Base-by-base conservation (phyloP, 2,329 filamentous ascomycete genomes). In the Sclerotinia trifoliorum region DNA sequence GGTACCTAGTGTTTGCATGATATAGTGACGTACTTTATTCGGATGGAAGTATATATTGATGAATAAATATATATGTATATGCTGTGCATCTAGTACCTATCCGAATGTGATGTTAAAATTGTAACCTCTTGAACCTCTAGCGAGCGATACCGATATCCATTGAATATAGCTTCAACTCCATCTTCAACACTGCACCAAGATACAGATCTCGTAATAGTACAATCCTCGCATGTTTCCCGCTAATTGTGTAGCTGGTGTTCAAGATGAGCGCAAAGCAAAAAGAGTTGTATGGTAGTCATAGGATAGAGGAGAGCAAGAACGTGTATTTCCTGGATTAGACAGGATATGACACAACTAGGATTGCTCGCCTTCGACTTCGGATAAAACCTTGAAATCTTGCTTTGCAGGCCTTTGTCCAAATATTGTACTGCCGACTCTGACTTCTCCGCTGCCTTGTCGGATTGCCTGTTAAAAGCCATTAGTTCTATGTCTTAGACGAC, bases 361-460 rank as follows among this genome's bases (percentile, higher is more conserved):
- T 63, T 72, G 72, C n/a, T 67, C 67, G n/a, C 64, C 72, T 64
- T 71, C 68, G 5, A 61, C 70, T 19, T 68, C 66, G 0, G 46
- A 66, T 49, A 73, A 72, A 17, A 74, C 72, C 17, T 67, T 71
- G 32, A 75, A 73, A 52, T 74, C 71, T 56, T 75, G 69, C 60
- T 74, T 76, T 55, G 69, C 68, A 7, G 93, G 93, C 76, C 95
- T 85, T 76, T 88, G 82, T 1, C 95, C 95, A 78, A 99, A 99
- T 68, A 99, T 97, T 2, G 92, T 94, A 77, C 93, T 98, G 1
- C 95, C 95, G 11, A 99, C 88, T 68, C 95, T 86, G 7, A 99
- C 94, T 83, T 98, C 93, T 74, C 87, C 85, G 80, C 94, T 97
- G 0, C 95, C 95, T 82, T 93, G 82, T 17, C 80, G 80, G 76